These are phyloP conservation scores for Metarhizium robertsii DNA, from an alignment of 2,329 filamentous ascomycete species.

Conservation along the genomic window DNA sequence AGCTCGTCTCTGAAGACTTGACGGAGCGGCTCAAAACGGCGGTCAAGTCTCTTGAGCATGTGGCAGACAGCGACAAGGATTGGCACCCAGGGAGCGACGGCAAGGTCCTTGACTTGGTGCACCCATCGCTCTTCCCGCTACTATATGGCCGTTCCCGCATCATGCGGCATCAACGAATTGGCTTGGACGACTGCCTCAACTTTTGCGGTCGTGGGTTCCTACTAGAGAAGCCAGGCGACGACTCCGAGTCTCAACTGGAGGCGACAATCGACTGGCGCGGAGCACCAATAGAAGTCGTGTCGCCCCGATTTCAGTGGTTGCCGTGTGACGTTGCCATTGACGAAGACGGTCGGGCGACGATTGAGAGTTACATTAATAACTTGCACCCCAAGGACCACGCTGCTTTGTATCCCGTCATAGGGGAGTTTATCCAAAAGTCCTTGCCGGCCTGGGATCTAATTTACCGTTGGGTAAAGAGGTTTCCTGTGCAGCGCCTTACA, in stretches of 20 bases:
- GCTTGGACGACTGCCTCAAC: constrained; percentile 27
- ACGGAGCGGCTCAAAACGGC: constrained; percentile 29
- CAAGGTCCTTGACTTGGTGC: constrained; percentile 51
- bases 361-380: constrained; percentile 46
- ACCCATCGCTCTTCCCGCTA: constrained; percentile 55
- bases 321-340: constrained; percentile 37
- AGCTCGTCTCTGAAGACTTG: constrained; percentile 15
- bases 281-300: constrained; percentile 6
- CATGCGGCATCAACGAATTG: constrained; percentile 18
- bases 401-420: constrained; percentile 29
- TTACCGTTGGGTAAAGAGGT: constrained; percentile 21
- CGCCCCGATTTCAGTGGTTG: constrained; percentile 32
- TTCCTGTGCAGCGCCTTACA: constrained; percentile 16
- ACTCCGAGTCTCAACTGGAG: no score
- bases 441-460: constrained; percentile 37
- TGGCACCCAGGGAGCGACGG: constrained; percentile 51
- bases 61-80: constrained; percentile 40
- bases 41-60: constrained; percentile 39
- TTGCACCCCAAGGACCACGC: constrained; percentile 33
- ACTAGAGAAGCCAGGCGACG: no score
- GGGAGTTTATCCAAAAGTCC: constrained; percentile 27
- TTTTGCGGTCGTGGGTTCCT: constrained; percentile 15
- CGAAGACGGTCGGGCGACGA: constrained; percentile 24
- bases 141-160: constrained; percentile 38
- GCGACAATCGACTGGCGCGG: background rate